Conservation (phyloP, 1,284 basidiomycete genomes). For the Ceratobasidium sp. region DNA sequence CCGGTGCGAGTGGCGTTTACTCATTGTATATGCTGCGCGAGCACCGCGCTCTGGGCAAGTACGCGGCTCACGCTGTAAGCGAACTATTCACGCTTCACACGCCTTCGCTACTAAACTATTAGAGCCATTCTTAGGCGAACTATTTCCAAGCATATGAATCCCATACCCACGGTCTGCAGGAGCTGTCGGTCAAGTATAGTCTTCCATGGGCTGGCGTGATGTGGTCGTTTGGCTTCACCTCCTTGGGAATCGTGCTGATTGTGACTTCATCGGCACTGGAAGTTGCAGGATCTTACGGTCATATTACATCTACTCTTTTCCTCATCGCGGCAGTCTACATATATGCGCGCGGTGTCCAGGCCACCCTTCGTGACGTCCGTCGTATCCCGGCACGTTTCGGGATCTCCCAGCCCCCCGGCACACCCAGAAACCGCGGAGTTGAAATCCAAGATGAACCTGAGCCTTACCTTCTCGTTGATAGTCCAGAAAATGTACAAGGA, state of each 20-base stretch:
- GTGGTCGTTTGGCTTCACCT: slow-evolving; percentile 38
- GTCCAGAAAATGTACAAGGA: no score
- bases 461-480: no score
- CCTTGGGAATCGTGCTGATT: slow-evolving; percentile 14
- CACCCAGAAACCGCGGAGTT: no score
- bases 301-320: no score
- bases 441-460: no score
- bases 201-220: slow-evolving; percentile 40
- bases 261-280: no score
- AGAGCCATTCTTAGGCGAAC: slow-evolving; percentile 24
- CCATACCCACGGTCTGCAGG: slow-evolving; percentile 26
- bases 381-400: no score
- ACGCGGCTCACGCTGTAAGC: slow-evolving; percentile 40
- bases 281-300: no score
- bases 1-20: slow-evolving; percentile 31
- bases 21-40: slow-evolving; percentile 11
- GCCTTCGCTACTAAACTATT: background rate
- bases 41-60: slow-evolving; percentile 38
- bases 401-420: no score
- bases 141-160: slow-evolving; percentile 39
- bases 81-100: background rate
- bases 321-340: no score
- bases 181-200: slow-evolving; percentile 32
- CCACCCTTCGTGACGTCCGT: no score
- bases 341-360: no score